phyloP scores from a whole-genome alignment of 2,329 filamentous ascomycete species.

The Orbilia javanica region DNA sequence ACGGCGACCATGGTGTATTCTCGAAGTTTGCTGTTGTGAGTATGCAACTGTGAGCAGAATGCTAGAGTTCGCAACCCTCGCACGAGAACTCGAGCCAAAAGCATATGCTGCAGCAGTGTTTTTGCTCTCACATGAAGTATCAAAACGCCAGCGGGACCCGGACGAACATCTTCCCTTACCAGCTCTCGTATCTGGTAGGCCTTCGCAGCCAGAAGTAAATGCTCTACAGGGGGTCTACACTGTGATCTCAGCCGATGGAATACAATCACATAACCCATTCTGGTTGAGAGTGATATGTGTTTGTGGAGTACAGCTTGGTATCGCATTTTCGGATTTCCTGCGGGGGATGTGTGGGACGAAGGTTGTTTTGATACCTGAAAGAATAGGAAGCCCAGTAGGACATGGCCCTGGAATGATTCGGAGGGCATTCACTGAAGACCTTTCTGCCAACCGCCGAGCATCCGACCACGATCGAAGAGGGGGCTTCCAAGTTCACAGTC shows the following conservation, averaged over 20 bases:
- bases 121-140: conserved; percentile 30
- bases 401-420: conserved; percentile 25
- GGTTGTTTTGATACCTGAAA: conserved; percentile 26
- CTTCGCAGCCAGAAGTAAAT: conserved; percentile 10
- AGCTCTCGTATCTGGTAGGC: not conserved
- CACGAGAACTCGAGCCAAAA: conserved; percentile 17
- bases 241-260: conserved; percentile 28
- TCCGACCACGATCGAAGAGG: conserved; percentile 28
- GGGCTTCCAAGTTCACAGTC: conserved; percentile 26
- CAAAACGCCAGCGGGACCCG: not conserved
- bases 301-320: conserved; percentile 40
- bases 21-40: conserved; percentile 47
- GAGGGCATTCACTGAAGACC: conserved; percentile 32
- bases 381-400: conserved; percentile 10
- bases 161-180: not conserved
- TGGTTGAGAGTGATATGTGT: conserved; percentile 48
- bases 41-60: conserved; percentile 19
- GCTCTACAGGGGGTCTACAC: conserved; percentile 22
- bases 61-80: conserved; percentile 28
- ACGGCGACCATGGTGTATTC: conserved; percentile 44
- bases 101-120: conserved; percentile 33
- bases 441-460: not conserved
- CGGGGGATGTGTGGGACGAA: conserved; percentile 32
- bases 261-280: conserved; percentile 44
- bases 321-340: conserved; percentile 40